A percentile compares a stretch with the other conserved stretches of the same genome.
Conservation (phyloP, 169 alveolate genomes). For the Plasmodium coatneyi region DNA sequence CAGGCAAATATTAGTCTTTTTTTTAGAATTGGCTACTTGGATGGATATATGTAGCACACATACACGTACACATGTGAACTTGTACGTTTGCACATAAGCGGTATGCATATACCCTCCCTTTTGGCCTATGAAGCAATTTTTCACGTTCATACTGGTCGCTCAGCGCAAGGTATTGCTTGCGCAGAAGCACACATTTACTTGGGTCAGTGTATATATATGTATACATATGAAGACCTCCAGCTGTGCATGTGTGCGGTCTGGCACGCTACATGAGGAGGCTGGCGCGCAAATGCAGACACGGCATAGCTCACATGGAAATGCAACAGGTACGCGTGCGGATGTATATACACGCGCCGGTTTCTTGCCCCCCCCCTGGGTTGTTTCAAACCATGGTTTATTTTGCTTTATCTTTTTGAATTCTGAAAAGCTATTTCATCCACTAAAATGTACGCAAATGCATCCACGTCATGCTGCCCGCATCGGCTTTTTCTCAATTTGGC, state of each 20-base stretch:
- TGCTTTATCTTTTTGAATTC: not conserved
- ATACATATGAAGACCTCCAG: not conserved
- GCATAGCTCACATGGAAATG: not conserved
- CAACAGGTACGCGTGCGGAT: not conserved
- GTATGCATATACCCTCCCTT: not conserved
- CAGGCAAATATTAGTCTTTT: constrained; percentile 24
- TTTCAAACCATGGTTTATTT: not conserved
- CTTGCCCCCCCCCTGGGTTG: not conserved
- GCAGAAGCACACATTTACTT: not conserved
- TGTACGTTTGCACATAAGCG: not conserved
- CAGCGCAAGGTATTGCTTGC: constrained; percentile 4
- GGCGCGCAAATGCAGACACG: not conserved
- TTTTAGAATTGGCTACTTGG: constrained; percentile 3
- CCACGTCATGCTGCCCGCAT: not conserved
- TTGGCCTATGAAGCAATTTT: constrained; percentile 1
- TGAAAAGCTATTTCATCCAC: constrained; percentile 30
- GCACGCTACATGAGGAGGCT: not conserved
- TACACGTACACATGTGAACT: not conserved
- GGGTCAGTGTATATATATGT: not conserved
- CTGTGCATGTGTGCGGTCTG: not conserved
- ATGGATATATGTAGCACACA: not conserved
- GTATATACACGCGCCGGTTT: not conserved
- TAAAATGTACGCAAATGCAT: constrained; percentile 5
- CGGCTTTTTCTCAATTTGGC: not conserved
- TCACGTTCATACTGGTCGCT: constrained; percentile 4